These are phyloP conservation scores for Myrmaecium sp. DNA, from an alignment of 2,329 filamentous ascomycete species.

Conservation along the genomic window DNA sequence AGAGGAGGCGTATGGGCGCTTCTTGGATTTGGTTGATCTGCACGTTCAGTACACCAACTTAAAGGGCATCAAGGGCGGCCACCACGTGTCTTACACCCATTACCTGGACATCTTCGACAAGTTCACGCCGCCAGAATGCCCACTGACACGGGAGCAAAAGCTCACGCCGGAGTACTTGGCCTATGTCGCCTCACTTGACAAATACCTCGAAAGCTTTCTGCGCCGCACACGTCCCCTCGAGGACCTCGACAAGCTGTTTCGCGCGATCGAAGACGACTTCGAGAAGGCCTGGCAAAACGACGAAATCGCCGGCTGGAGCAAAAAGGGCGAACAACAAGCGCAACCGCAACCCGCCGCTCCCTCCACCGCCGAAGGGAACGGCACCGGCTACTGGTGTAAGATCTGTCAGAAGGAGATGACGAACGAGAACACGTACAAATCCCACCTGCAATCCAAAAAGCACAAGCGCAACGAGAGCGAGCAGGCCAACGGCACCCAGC, in stretches of 20 bases:
- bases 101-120: constrained; percentile 84
- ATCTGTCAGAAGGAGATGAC: constrained; percentile 92
- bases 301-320: constrained; percentile 61
- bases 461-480: constrained; percentile 70
- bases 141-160: constrained; percentile 67
- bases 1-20: constrained; percentile 85
- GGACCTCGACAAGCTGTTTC: constrained; percentile 63
- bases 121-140: constrained; percentile 57
- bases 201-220: constrained; percentile 80
- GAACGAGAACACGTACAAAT: constrained; percentile 87
- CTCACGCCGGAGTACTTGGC: constrained; percentile 83
- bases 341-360: constrained; percentile 22
- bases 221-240: constrained; percentile 71
- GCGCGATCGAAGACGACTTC: constrained; percentile 68
- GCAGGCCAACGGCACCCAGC: constrained; percentile 22
- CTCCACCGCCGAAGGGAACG: constrained; percentile 34
- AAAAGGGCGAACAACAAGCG: constrained; percentile 28
- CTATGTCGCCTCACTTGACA: constrained; percentile 64
- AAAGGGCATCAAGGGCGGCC: constrained; percentile 51
- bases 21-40: constrained; percentile 68
- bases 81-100: constrained; percentile 69
- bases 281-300: constrained; percentile 66
- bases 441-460: constrained; percentile 79
- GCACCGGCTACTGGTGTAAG: constrained; percentile 68
- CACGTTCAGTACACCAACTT: constrained; percentile 88